Percentiles rank a stretch among this genome's conserved stretches.
These are phyloP conservation scores for Zymoseptoria passerinii DNA, from an alignment of 2,329 filamentous ascomycete genomes.

Conservation along the genomic window DNA sequence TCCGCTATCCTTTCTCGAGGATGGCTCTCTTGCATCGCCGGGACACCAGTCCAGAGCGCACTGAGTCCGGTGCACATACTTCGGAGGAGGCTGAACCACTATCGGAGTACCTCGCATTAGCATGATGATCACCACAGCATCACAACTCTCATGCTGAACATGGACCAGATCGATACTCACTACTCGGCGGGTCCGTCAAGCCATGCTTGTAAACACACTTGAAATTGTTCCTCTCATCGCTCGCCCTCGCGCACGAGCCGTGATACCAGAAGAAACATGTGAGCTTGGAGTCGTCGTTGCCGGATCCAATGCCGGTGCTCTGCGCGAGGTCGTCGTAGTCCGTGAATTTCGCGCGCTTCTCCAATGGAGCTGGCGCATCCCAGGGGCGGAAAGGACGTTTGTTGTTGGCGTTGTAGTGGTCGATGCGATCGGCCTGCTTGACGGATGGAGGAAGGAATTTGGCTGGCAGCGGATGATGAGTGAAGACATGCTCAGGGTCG, in stretches of 20 bases:
- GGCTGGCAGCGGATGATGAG: not conserved
- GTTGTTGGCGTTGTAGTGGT: not conserved
- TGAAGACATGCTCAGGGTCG: not conserved
- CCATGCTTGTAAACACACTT: slow-evolving; percentile 9
- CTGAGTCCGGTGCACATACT: slow-evolving; percentile 8
- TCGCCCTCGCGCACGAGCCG: slow-evolving; percentile 7
- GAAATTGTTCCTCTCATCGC: not conserved
- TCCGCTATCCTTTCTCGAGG: not conserved
- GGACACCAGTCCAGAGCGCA: slow-evolving; percentile 17
- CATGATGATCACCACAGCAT: not conserved
- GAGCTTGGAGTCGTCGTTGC: not conserved
- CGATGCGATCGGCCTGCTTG: too few relatives aligned
- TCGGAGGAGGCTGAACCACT: slow-evolving; percentile 14
- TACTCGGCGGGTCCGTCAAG: slow-evolving; percentile 8
- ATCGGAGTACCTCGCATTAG: not conserved
- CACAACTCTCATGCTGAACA: not conserved
- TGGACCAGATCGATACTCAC: not conserved
- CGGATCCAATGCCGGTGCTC: not conserved
- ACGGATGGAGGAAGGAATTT: not conserved
- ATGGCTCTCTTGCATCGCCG: slow-evolving; percentile 9
- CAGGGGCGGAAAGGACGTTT: not conserved
- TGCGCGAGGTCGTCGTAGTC: not conserved
- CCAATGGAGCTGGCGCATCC: not conserved
- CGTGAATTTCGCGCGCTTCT: not conserved
- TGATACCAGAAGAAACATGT: slow-evolving; percentile 11